Conservation (phyloP, 306 rosid genomes). For the Ziziphus jujuba region DNA sequence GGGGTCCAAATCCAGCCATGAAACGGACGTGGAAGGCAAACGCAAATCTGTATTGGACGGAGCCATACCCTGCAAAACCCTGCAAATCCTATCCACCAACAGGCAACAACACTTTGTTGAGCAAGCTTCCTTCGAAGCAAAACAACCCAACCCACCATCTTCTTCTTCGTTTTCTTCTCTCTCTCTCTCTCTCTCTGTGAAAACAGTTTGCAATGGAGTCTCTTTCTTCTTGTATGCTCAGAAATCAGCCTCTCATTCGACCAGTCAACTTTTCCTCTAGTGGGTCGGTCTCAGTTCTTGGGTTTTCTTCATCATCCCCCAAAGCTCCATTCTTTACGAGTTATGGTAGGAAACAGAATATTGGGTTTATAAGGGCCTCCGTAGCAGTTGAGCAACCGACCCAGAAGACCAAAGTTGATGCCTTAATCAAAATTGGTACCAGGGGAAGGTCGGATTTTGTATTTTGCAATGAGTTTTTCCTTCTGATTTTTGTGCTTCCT, state of each 20-base stretch:
- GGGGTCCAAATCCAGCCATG: too few species aligned
- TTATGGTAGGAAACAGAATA: constrained; percentile 24
- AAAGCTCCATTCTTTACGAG: constrained; percentile 36
- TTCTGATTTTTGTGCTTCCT: background rate
- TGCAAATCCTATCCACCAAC: too few species aligned
- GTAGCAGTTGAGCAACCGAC: constrained; percentile 67
- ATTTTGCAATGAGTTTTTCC: background rate
- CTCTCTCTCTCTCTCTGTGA: constrained; percentile 1
- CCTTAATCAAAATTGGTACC: constrained; percentile 71
- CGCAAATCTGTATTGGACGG: too few species aligned
- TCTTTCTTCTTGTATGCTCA: constrained; percentile 29
- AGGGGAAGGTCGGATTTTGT: constrained; percentile 67
- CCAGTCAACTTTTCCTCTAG: constrained; percentile 24
- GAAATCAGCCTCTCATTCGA: constrained; percentile 24
- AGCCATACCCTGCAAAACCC: too few species aligned
- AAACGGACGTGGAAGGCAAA: too few species aligned
- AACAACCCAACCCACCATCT: constrained; percentile 13
- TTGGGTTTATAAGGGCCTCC: constrained; percentile 52
- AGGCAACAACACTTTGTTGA: too few species aligned
- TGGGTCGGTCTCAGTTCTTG: constrained; percentile 39
- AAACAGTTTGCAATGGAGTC: constrained; percentile 34
- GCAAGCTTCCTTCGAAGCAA: constrained; percentile 23
- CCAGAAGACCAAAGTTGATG: constrained; percentile 51
- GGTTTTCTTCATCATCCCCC: constrained; percentile 41
- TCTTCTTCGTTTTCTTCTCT: constrained; percentile 1